phyloP scores from a whole-genome alignment of 345 rosid genomes.

The Fremontodendron californicum region DNA sequence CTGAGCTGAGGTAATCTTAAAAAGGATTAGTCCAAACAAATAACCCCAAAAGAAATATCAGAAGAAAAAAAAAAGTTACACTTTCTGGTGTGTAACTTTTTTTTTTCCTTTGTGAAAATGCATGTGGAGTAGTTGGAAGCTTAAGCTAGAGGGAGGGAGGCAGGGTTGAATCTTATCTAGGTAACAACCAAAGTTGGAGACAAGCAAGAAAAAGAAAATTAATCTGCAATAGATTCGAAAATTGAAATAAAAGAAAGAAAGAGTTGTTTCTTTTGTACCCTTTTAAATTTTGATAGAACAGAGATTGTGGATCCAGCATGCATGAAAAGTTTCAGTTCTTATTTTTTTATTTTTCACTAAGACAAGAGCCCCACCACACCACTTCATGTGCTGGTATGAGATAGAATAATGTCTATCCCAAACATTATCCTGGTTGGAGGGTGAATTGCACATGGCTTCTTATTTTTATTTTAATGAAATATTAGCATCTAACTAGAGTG shows the following conservation, averaged over 20 bases:
- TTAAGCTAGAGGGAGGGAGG: neutral
- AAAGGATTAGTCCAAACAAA: slow-evolving; percentile 16
- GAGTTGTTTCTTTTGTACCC: neutral
- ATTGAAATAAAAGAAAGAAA: slow-evolving; percentile 17
- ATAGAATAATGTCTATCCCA: slow-evolving; percentile 17
- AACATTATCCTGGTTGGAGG: slow-evolving; percentile 25
- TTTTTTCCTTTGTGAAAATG: slow-evolving; percentile 7
- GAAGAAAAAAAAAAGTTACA: neutral
- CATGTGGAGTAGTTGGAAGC: slow-evolving; percentile 37
- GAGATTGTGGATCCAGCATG: slow-evolving; percentile 42
- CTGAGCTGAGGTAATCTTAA: neutral
- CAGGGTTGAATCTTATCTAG: slow-evolving; percentile 22
- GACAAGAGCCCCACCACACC: slow-evolving; percentile 26
- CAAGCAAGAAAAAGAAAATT: neutral
- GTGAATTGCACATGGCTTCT: slow-evolving; percentile 31
- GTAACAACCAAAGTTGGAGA: neutral
- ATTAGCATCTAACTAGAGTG: too few relatives aligned
- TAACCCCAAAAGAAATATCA: neutral
- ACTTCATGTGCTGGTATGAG: slow-evolving; percentile 25
- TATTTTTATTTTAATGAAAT: slow-evolving; percentile 6
- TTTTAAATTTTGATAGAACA: slow-evolving; percentile 3
- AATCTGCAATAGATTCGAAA: slow-evolving; percentile 11
- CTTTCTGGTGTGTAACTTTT: neutral
- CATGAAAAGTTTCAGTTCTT: slow-evolving; percentile 29
- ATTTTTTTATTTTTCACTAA: neutral